Evolutionary conservation across 495 filamentous ascomycete species (phyloP), one percentile per base, ranked within the genome.

Genomic region (Poronia punctata): DNA sequence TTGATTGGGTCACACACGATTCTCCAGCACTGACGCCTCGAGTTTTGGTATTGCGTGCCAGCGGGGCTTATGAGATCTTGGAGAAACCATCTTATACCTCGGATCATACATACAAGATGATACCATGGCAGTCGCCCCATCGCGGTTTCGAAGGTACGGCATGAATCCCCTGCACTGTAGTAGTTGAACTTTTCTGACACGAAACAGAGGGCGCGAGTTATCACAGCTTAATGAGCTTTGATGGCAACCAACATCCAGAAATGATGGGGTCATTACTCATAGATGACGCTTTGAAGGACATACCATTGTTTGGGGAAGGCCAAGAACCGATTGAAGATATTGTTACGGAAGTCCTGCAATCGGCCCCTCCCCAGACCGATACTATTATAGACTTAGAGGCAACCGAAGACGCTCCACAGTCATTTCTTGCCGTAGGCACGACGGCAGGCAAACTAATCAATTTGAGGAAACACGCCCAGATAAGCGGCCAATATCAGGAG

Each of bases 1-100:
- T 94, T 57, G 89, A 96, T 53, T 94, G 87, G 69, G 68, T 93
- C 38, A 84, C 64, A 52, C 54, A 75, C 69, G 62, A 79, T 14
- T 74, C 64, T 31, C 71, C 71, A 2, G 64, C 74, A 7, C 62
- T 80, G 28, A 80, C 79, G 34, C 78, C 83, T 15, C 76, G 78
- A 33, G 71, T 78, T 23, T 65, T 94, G 45, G 78, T 81, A 4
- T 62, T 89, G 11, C 72, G 81, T 31, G 80, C 78, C 4, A 79
- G 78, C 54, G 79, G 83, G n/a, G 59, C 67, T 3, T 70, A 88
- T 31, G 78, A 78, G 11, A 74, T 88, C 16, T 47, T 84, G 6
- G 75, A 78, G 38, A 78, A 80, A 46, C 77, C 80, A 8, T 72
- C 75, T 9, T 63, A 60, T 43, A 71, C 72, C 7, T 62, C 70